Percentiles rank a stretch among this genome's conserved stretches.
These are phyloP conservation scores for Quercus tomentella DNA, from an alignment of 331 rosid genomes.

Conservation along the genomic window DNA sequence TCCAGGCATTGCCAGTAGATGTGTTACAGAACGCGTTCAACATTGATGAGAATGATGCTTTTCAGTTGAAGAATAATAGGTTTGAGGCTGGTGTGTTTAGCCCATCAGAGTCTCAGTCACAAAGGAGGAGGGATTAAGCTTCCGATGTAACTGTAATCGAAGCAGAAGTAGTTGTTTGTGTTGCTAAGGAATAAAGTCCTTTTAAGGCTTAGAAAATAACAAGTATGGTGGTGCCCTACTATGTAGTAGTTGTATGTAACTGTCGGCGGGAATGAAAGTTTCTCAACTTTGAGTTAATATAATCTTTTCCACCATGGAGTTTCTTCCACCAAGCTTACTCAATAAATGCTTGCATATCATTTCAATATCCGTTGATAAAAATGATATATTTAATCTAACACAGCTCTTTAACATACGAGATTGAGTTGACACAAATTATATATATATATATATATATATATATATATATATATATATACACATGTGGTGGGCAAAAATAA, in stretches of 20 bases:
- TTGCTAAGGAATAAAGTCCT: not conserved
- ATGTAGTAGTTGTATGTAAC: not conserved
- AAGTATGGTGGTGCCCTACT: not conserved
- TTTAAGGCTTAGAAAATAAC: not conserved
- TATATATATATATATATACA: too few species aligned
- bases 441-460: too few species aligned
- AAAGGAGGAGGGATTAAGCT: not conserved
- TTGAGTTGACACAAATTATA: too few species aligned
- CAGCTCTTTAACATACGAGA: too few species aligned
- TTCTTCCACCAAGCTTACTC: not conserved
- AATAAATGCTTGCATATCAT: too few species aligned
- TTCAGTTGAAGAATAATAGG: conserved; percentile 32
- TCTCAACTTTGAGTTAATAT: not conserved
- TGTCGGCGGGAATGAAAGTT: not conserved
- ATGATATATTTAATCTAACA: too few species aligned
- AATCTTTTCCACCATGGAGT: not conserved
- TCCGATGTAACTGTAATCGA: not conserved
- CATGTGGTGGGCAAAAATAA: too few species aligned
- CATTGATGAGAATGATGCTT: conserved; percentile 32
- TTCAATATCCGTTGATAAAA: too few species aligned
- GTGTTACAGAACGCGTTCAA: conserved; percentile 34
- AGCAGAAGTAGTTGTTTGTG: not conserved
- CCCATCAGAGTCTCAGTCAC: conserved; percentile 9
- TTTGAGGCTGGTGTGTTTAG: conserved; percentile 18
- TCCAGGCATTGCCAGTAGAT: conserved; percentile 42